phyloP scores from a whole-genome alignment of 495 filamentous ascomycete genomes.

The Trichoderma orchidacearum region DNA sequence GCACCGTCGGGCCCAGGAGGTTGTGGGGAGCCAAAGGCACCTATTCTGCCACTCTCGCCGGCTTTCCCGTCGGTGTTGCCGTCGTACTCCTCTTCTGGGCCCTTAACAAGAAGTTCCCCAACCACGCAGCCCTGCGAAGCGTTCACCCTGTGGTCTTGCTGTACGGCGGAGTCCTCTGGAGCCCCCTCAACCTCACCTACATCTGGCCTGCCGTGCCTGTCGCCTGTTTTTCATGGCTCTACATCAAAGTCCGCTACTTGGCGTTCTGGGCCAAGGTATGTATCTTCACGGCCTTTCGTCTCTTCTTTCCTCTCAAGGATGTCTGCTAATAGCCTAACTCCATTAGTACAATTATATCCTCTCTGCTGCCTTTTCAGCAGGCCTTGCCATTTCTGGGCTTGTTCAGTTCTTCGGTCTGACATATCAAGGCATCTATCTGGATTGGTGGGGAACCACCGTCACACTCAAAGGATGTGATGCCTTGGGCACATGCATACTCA shows the following conservation, averaged over 20 bases:
- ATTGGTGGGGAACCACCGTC: conserved; percentile 27
- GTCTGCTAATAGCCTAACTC: not conserved
- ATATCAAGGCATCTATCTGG: conserved; percentile 14
- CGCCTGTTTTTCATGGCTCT: conserved; percentile 22
- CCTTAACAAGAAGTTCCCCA: conserved; percentile 14
- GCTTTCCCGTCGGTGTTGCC: conserved; percentile 23
- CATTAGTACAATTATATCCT: conserved; percentile 28
- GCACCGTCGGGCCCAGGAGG: conserved; percentile 29
- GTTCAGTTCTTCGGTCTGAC: conserved; percentile 27
- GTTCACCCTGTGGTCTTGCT: conserved; percentile 26
- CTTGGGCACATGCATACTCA: too few species aligned
- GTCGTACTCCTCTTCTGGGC: conserved; percentile 17
- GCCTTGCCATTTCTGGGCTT: conserved; percentile 23
- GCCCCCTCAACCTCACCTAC: conserved; percentile 23
- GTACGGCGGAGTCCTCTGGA: conserved; percentile 18
- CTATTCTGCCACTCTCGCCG: conserved; percentile 21
- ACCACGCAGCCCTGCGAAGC: conserved; percentile 18
- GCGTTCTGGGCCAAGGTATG: conserved; percentile 27
- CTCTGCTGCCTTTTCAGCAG: conserved; percentile 21
- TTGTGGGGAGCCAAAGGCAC: conserved; percentile 22
- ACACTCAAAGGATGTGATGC: conserved; percentile 19
- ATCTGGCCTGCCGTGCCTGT: conserved; percentile 26
- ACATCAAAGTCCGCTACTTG: conserved; percentile 18
- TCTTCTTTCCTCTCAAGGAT: not conserved
- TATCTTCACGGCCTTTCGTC: too few species aligned